Evolutionary conservation across 345 rosid species (phyloP).

Genomic region (Brassica juncea): DNA sequence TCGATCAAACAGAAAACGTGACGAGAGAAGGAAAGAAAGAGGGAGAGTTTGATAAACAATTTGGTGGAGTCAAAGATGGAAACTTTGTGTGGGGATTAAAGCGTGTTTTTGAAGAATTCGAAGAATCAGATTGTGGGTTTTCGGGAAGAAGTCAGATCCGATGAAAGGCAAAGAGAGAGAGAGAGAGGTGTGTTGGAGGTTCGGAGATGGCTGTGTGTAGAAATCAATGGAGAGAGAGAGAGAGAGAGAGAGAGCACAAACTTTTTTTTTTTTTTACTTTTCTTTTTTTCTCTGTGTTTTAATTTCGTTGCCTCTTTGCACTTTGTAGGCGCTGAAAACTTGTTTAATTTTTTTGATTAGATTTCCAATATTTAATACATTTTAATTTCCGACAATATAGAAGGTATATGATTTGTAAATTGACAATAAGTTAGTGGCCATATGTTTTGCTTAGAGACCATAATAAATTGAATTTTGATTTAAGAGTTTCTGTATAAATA

Average conservation of each 20-base stretch:
- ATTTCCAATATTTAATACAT: constrained; percentile 4
- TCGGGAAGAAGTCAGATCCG: constrained; percentile 46
- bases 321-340: constrained; percentile 32
- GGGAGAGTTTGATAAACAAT: no score
- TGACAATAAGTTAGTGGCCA: constrained; percentile 18
- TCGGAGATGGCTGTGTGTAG: constrained; percentile 39
- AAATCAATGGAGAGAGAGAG: constrained; percentile 36
- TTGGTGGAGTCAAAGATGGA: constrained; percentile 5
- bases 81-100: constrained; percentile 14
- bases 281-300: constrained; percentile 4
- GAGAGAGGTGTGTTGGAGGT: constrained; percentile 31
- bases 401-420: background rate
- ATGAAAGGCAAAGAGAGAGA: constrained; percentile 37
- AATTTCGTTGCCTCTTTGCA: constrained; percentile 26
- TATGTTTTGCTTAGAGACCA: constrained; percentile 15
- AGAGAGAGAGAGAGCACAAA: constrained; percentile 3
- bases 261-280: background rate
- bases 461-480: background rate
- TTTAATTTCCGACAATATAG: constrained; percentile 22
- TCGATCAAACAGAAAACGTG: constrained; percentile 29
- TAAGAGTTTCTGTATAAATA: background rate
- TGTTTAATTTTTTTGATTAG: background rate
- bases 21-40: no score
- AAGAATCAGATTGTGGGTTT: constrained; percentile 39
- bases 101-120: constrained; percentile 34